A percentile compares a stretch with the other conserved stretches of the same genome.
Evolutionary conservation across 768 basidiomycete genomes (phyloP).

Genomic region (Zangia roseola): DNA sequence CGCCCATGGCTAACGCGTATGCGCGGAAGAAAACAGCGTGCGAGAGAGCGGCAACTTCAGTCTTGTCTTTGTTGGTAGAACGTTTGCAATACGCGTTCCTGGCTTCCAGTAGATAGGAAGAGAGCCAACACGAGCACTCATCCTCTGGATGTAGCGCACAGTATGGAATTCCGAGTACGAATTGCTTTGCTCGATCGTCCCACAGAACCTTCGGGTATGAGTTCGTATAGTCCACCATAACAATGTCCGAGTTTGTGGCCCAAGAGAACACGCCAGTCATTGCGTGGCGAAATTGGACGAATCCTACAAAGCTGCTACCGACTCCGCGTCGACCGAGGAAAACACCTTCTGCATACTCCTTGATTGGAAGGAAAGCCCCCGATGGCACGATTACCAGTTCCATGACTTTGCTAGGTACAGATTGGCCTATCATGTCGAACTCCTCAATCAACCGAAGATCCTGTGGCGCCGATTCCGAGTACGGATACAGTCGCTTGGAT

Average conservation of each 20-base stretch:
- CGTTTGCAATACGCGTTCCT: constrained; percentile 6
- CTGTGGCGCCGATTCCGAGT: not conserved
- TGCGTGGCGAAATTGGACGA: constrained; percentile 9
- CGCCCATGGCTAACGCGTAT: constrained; percentile 11
- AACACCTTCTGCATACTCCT: constrained; percentile 10
- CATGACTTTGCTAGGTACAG: constrained; percentile 11
- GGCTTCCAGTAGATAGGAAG: constrained; percentile 7
- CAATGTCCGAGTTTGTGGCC: constrained; percentile 13
- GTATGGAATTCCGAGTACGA: constrained; percentile 9
- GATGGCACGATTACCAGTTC: constrained; percentile 11
- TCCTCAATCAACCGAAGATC: constrained; percentile 15
- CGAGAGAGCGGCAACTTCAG: constrained; percentile 1
- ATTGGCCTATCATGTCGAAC: constrained; percentile 12
- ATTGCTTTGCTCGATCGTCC: constrained; percentile 12
- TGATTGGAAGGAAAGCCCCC: constrained; percentile 10
- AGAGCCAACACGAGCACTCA: constrained; percentile 13
- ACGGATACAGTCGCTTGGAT: constrained; percentile 4
- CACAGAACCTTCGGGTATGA: constrained; percentile 12
- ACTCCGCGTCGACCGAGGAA: constrained; percentile 11
- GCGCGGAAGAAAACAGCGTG: constrained; percentile 8
- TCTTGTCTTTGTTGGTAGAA: constrained; percentile 5
- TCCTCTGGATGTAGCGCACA: constrained; percentile 7
- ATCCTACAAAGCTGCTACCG: constrained; percentile 9
- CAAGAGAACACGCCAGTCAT: constrained; percentile 7
- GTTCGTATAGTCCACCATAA: constrained; percentile 16